Conservation (phyloP, 78 protist species). For the Dictyostelium citrinum region DNA sequence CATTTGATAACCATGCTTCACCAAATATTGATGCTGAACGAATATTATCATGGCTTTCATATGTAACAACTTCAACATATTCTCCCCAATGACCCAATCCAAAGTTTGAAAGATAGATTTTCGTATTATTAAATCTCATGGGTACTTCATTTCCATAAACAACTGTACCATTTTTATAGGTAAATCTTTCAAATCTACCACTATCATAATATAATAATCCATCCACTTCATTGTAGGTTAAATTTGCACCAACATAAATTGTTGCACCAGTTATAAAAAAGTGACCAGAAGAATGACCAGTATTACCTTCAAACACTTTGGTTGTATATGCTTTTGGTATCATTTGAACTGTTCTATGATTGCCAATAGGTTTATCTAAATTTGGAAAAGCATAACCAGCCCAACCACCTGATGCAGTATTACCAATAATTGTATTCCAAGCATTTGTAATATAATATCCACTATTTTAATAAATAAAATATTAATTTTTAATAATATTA, state of each 20-base stretch:
- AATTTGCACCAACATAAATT: conserved; percentile 73
- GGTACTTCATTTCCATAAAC: not conserved
- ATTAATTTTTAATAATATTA: too few relatives aligned
- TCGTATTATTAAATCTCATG: conserved; percentile 32
- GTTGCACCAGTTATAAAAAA: conserved; percentile 74
- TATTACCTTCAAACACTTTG: conserved; percentile 77
- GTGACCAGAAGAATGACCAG: conserved; percentile 79
- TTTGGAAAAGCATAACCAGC: conserved; percentile 77
- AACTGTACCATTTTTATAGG: conserved; percentile 23
- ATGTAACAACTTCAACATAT: not conserved
- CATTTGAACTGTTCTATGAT: not conserved
- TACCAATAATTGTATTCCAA: conserved; percentile 78
- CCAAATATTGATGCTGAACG: conserved; percentile 40
- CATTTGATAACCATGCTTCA: conserved; percentile 29
- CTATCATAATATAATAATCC: conserved; percentile 2
- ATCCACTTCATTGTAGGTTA: conserved; percentile 13
- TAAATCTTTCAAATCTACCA: conserved; percentile 43
- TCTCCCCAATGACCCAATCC: conserved; percentile 44
- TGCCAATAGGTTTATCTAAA: conserved; percentile 24
- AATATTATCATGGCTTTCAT: conserved; percentile 9
- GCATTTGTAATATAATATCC: conserved; percentile 70
- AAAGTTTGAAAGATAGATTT: not conserved
- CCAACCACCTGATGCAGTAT: conserved; percentile 78
- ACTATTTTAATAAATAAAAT: too few relatives aligned
- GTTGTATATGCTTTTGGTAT: conserved; percentile 47